Base-by-base conservation (phyloP, 306 rosid genomes). In the Cercis canadensis region DNA sequence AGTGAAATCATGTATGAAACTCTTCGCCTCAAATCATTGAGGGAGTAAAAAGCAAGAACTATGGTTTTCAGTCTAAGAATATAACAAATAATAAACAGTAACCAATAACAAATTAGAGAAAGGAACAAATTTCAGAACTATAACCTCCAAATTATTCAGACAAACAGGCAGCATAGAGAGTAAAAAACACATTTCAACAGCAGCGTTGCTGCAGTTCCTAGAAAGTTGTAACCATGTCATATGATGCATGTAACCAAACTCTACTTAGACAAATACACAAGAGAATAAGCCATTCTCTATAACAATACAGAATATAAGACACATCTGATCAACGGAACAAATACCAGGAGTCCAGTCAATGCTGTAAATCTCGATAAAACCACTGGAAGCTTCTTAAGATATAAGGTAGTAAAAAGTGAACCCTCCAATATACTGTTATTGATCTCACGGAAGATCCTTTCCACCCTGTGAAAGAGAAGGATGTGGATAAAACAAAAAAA, bases 261-360 rank as follows among this genome's bases (percentile, higher is more conserved):
- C n/a, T n/a, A n/a, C n/a, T n/a, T n/a, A n/a, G 58, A 29, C 37
- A 11, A 32, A 5, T 13, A 37, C 4, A 44, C 37, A 15, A 17
- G 18, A 10, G 46, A 33, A 34, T 10, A 51, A 15, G 36, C 58
- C 44, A 44, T 31, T 7, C 12, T 51, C n/a, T 33, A 46, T 3
- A 37, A 32, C 2, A 50, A 50, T 37, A 52, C 7, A 45, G 37
- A 60, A 49, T 15, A 34, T 13, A 55, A n/a, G 47, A 52, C 3
- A 18, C 37, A 57, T 36, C 41, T 62, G 66, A 49, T 72, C 44
- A 73, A 43, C 29, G 41, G 24, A 67, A 75, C 51, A 69, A 15
- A 54, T 90, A 94, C 98, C 95, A 94, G 83, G 67, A 94, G 97
- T 78, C 98, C 98, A 44, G 96, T 89, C 79, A 94, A 79, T 49